Percentiles rank a stretch among this genome's conserved stretches.
Evolutionary conservation across 345 rosid genomes (phyloP).

Genomic region (Pistacia vera): DNA sequence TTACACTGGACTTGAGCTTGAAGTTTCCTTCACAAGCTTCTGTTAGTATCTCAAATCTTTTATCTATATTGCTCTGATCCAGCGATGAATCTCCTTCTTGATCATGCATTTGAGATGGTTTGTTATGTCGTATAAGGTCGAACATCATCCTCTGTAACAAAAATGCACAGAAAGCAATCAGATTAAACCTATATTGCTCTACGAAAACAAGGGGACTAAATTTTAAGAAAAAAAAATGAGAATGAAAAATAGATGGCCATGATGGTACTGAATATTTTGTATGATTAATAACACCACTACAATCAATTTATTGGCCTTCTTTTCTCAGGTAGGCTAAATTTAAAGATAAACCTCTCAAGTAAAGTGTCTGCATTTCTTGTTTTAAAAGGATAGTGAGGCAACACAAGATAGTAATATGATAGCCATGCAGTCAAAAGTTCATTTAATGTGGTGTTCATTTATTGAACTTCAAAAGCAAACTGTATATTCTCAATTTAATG

Average conservation of each 20-base stretch:
- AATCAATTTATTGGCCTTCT: background rate
- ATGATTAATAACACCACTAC: background rate
- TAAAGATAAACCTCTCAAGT: background rate
- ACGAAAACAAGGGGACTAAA: background rate
- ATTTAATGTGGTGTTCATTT: too few relatives aligned
- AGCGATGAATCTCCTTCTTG: slow-evolving; percentile 28
- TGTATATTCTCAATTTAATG: background rate
- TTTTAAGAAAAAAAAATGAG: background rate
- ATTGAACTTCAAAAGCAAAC: too few relatives aligned
- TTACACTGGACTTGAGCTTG: slow-evolving; percentile 43
- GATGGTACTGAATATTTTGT: background rate
- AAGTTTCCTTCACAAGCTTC: slow-evolving; percentile 71
- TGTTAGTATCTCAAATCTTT: slow-evolving; percentile 48
- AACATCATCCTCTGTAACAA: slow-evolving; percentile 68
- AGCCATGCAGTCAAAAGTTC: background rate
- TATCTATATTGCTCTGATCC: slow-evolving; percentile 17
- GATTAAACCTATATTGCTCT: background rate
- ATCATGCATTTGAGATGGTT: slow-evolving; percentile 18
- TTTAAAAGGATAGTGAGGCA: background rate
- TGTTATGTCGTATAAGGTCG: slow-evolving; percentile 49
- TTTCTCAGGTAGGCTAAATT: background rate
- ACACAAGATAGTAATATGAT: background rate
- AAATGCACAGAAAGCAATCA: slow-evolving; percentile 5
- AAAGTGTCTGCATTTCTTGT: background rate
- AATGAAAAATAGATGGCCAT: background rate